Base-by-base conservation (phyloP, 306 rosid species). In the Dryas drummondii region DNA sequence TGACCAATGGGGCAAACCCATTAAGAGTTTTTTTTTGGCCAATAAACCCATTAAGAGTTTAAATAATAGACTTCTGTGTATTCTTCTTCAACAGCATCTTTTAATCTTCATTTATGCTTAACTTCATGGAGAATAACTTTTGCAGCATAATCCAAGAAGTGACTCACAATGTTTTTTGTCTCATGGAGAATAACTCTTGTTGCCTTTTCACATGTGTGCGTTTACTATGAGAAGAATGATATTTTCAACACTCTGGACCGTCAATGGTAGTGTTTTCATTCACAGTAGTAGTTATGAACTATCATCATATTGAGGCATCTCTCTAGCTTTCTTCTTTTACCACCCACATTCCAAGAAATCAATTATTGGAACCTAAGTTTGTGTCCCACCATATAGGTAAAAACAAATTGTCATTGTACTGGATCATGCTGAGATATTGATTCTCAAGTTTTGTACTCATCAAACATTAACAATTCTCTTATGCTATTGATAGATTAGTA, bases 101-200 rank as follows among this genome's bases (percentile, higher is more conserved):
- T 32, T 46, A 47, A 27, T 27, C 51, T 70, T 41, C 58, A 32
- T 72, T 7, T 45, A 9, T 26, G 22, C 67, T 44, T 13, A 45
- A 15, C 17, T 47, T 45, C 63, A 16, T 70, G 57, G 77, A 48
- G 46, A 73, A 60, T 73, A 47, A 16, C 41, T 47, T 15, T 58
- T 59, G 49, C n/a, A 5, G 26, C 68, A 5, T 59, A 73, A 46
- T 40, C 1, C 9, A 5, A 70, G 5, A 47, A 57, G 26, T 57
- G 13, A 56, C 7, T 13, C 2, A 7, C 46, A 59, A 27, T 59
- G 15, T 27, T 22, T 7, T 47, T 4, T 45, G 22, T 52, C 49
- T 54, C 19, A 70, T 42, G 41, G 51, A 70, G 75, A 54, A 70
- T 70, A 70, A 70, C 4, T 5, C 61, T 53, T 37, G 5, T 5